A percentile compares a stretch with the other conserved stretches of the same genome.
phyloP scores from a whole-genome alignment of 345 rosid genomes.

The Syzygium aqueum region DNA sequence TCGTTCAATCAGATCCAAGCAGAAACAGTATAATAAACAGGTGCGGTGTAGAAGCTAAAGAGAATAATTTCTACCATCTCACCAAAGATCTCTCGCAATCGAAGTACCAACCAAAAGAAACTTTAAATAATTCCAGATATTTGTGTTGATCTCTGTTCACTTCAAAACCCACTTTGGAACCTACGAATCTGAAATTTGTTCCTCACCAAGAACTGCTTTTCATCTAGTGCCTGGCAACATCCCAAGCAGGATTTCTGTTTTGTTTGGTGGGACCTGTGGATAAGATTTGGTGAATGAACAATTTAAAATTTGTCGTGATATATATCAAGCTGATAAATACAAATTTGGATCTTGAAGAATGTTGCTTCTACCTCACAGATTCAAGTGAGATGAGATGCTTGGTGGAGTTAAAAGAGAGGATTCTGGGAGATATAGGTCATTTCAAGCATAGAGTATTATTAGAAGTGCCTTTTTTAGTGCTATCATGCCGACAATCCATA shows the following conservation, averaged over 20 bases:
- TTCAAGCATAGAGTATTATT: not conserved
- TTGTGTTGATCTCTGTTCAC: not conserved
- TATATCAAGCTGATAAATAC: not conserved
- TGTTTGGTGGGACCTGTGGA: not conserved
- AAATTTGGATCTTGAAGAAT: not conserved
- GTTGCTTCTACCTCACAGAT: not conserved
- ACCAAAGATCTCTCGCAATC: not conserved
- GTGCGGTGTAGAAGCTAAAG: not conserved
- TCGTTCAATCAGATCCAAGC: not conserved
- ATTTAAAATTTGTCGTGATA: not conserved
- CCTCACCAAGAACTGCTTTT: not conserved
- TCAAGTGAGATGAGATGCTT: not conserved
- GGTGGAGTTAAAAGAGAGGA: not conserved
- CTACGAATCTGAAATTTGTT: not conserved
- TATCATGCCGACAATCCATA: not conserved
- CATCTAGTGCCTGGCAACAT: not conserved
- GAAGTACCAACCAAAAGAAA: not conserved
- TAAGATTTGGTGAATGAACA: not conserved
- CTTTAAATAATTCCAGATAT: not conserved
- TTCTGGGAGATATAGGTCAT: not conserved
- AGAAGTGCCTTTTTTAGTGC: not conserved
- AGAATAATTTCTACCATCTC: not conserved
- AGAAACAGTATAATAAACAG: not conserved
- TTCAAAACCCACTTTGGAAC: not conserved
- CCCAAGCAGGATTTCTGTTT: not conserved